phyloP scores from a whole-genome alignment of 1,284 basidiomycete genomes.

The Blastosporella zonata region DNA sequence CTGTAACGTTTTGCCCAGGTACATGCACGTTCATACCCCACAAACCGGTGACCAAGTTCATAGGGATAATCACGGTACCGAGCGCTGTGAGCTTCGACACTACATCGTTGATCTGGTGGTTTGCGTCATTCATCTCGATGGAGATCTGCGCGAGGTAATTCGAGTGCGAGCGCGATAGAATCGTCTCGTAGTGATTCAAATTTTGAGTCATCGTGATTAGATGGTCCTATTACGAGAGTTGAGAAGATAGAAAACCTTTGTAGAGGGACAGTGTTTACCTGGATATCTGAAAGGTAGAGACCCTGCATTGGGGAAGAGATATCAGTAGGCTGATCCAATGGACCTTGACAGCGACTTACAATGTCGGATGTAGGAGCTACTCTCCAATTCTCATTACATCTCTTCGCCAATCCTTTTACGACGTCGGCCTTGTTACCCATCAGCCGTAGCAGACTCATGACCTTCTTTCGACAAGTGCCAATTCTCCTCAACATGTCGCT shows the following conservation, averaged over 20 bases:
- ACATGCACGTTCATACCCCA: slow-evolving; percentile 93
- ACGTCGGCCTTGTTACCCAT: slow-evolving; percentile 99
- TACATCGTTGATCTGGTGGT: slow-evolving; percentile 99
- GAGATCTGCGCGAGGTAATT: slow-evolving; percentile 98
- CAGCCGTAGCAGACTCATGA: slow-evolving; percentile 93
- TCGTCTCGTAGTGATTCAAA: slow-evolving; percentile 98
- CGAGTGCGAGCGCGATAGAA: slow-evolving; percentile 97
- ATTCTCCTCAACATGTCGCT: slow-evolving; percentile 76
- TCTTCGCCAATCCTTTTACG: slow-evolving; percentile 96
- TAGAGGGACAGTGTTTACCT: slow-evolving; percentile 34
- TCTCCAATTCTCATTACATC: slow-evolving; percentile 99
- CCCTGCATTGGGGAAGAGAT: slow-evolving; percentile 49
- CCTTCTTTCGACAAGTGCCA: slow-evolving; percentile 98
- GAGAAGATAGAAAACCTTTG: background rate
- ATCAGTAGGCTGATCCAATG: slow-evolving; percentile 7
- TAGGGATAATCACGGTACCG: slow-evolving; percentile 95
- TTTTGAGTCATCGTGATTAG: slow-evolving; percentile 99
- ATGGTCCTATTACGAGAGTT: slow-evolving; percentile 66
- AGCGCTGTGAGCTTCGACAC: slow-evolving; percentile 97
- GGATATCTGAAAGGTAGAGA: slow-evolving; percentile 92
- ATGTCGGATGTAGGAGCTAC: slow-evolving; percentile 98
- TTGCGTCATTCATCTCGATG: slow-evolving; percentile 99
- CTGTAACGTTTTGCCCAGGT: slow-evolving; percentile 69
- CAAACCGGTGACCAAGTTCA: slow-evolving; percentile 89
- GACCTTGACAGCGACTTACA: slow-evolving; percentile 46